phyloP scores from a whole-genome alignment of 2,329 filamentous ascomycete species.

The Mycosphaerella sp. region DNA sequence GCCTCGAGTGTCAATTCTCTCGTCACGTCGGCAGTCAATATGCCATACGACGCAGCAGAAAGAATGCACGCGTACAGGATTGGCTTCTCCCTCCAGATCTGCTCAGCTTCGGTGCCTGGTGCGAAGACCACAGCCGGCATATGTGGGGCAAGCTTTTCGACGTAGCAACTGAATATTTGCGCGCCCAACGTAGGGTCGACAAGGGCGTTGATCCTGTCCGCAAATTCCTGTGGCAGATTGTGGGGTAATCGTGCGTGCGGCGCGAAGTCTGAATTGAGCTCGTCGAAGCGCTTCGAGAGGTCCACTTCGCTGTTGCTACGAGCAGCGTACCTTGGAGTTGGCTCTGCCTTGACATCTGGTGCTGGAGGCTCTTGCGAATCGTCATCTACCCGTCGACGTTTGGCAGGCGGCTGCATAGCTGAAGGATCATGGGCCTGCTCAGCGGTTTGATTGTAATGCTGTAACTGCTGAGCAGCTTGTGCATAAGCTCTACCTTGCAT shows the following conservation, averaged over 20 bases:
- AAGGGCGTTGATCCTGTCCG: constrained; percentile 39
- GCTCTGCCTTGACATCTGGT: not conserved
- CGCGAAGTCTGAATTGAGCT: constrained; percentile 4
- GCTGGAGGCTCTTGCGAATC: constrained; percentile 6
- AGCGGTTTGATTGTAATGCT: constrained; percentile 9
- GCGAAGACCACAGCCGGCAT: constrained; percentile 56
- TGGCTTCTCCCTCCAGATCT: constrained; percentile 53
- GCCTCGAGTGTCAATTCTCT: constrained; percentile 60
- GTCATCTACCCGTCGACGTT: constrained; percentile 26
- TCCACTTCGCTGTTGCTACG: constrained; percentile 8
- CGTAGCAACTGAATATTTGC: constrained; percentile 54
- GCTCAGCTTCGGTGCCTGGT: constrained; percentile 47
- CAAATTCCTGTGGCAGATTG: constrained; percentile 28
- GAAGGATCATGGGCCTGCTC: constrained; percentile 3
- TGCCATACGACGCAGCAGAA: constrained; percentile 47
- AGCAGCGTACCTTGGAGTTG: constrained; percentile 2
- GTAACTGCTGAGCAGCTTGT: constrained; percentile 11
- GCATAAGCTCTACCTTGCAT: constrained; percentile 14
- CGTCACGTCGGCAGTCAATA: constrained; percentile 52
- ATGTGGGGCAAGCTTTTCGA: constrained; percentile 48
- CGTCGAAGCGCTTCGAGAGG: constrained; percentile 2
- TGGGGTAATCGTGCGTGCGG: constrained; percentile 22
- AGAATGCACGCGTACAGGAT: constrained; percentile 55
- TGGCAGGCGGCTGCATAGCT: constrained; percentile 23
- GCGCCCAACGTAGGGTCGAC: constrained; percentile 48